Conservation (phyloP, 345 rosid species). For the Corchorus capsularis region DNA sequence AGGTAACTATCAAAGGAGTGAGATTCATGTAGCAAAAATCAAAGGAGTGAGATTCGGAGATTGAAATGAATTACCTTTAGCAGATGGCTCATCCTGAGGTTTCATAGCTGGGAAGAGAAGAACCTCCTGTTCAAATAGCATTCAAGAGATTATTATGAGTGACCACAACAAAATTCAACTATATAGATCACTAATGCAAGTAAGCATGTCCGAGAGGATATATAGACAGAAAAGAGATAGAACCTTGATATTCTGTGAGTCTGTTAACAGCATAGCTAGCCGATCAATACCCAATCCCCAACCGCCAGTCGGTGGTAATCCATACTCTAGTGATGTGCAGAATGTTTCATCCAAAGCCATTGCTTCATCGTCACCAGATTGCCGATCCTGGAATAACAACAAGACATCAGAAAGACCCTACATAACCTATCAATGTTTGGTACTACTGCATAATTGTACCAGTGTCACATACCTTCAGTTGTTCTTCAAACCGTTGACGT, state of each 20-base stretch:
- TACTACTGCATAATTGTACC: neutral
- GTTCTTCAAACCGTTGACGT: slow-evolving; percentile 89
- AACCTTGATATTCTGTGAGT: slow-evolving; percentile 96
- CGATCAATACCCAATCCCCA: slow-evolving; percentile 97
- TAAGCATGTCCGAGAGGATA: neutral
- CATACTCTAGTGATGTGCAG: slow-evolving; percentile 83
- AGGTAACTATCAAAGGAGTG: neutral
- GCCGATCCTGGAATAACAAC: slow-evolving; percentile 58
- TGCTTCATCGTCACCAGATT: slow-evolving; percentile 97
- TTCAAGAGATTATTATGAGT: slow-evolving; percentile 16
- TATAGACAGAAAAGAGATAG: neutral
- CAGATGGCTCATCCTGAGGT: slow-evolving; percentile 82
- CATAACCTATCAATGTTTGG: neutral
- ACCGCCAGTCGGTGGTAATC: slow-evolving; percentile 94
- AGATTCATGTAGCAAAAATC: too few relatives aligned
- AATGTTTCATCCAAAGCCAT: slow-evolving; percentile 97
- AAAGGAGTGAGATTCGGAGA: neutral
- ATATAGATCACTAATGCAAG: too few relatives aligned
- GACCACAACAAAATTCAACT: neutral
- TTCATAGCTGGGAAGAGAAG: slow-evolving; percentile 98
- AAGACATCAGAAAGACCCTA: neutral
- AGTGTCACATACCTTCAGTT: slow-evolving; percentile 67
- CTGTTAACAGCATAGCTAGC: slow-evolving; percentile 83
- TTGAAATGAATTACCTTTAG: slow-evolving; percentile 44
- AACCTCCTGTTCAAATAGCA: slow-evolving; percentile 64